Evolutionary conservation across 768 basidiomycete species (phyloP), one percentile per base, ranked within the genome.

Genomic region (Mrakia blollopis): DNA sequence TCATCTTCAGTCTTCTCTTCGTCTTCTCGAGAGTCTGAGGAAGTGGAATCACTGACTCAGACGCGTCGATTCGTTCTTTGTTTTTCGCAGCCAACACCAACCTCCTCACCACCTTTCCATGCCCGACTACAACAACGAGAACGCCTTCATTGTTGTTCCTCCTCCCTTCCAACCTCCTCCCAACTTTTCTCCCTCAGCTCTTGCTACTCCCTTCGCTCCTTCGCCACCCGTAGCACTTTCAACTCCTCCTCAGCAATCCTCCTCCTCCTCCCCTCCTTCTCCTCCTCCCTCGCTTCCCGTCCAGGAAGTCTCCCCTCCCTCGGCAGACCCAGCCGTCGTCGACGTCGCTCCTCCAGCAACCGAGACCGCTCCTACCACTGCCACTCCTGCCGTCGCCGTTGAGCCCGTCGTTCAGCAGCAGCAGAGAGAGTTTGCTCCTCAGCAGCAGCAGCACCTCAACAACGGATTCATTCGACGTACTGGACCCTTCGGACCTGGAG

Each of bases 71-170:
- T 44, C 14, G 2, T 35, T 7, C 9, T 72, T 78, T 67, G 75
- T 69, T 50, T 50, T 18, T 44, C 75, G 37, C 25, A 61, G 54
- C 21, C 73, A 77, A 57, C 37, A 70, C 30, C 73, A 78, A 44
- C 74, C 76, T 37, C 63, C 70, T 65, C 76, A 76, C 63, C 75
- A 74, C 73, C 67, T 73, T 67, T 71, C 76, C 35, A 73, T 74
- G 69, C 70, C 74, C 47, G 79, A 79, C 75, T 75, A 70, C 78
- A 69, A 52, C 70, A 79, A 79, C 76, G 79, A 78, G 72, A 74
- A 75, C 41, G 71, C 78, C 21, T 76, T 72, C 72, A 61, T 77
- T 47, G 76, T 77, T 52, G 71, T 72, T 52, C 73, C 73, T 52
- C 76, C 76, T 30, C 72, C 65, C 35, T 73, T 72, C 60, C 76